Evolutionary conservation across 495 filamentous ascomycete genomes (phyloP).

Genomic region (Xylaria telfairii): DNA sequence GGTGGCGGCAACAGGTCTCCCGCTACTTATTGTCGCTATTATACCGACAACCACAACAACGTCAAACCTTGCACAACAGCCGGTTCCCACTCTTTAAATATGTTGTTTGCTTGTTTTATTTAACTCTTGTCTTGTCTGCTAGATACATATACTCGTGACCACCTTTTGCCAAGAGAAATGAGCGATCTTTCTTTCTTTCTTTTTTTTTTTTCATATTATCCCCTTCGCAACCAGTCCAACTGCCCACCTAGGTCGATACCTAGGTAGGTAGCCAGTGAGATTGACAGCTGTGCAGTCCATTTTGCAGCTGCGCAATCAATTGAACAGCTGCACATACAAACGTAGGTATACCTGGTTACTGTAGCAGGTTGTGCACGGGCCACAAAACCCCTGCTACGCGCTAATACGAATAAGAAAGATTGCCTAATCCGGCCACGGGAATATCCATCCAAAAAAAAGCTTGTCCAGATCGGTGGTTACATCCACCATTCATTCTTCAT

Average conservation of each 20-base stretch:
- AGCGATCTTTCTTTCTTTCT: too few species aligned
- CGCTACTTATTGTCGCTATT: neutral
- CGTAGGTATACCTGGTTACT: too few species aligned
- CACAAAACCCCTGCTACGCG: neutral
- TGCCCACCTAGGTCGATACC: neutral
- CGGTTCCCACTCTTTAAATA: neutral
- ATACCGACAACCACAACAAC: neutral
- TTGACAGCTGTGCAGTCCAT: too few species aligned
- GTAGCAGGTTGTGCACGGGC: neutral
- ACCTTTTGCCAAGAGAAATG: too few species aligned
- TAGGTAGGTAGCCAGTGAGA: too few species aligned
- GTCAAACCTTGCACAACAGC: too few species aligned
- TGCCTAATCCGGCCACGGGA: slow-evolving; percentile 1
- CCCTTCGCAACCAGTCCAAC: neutral
- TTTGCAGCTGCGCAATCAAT: neutral
- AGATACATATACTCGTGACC: too few species aligned
- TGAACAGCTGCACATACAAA: neutral
- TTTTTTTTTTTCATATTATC: too few species aligned
- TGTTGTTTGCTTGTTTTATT: neutral
- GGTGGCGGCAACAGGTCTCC: neutral
- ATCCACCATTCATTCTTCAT: neutral
- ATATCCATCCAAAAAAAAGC: neutral
- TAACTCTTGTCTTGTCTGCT: too few species aligned
- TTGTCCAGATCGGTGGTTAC: neutral
- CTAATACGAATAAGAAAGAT: neutral